Percentiles rank a stretch among this genome's conserved stretches.
phyloP scores from a whole-genome alignment of 1,284 basidiomycete species.

The Ceratobasidium sp. region DNA sequence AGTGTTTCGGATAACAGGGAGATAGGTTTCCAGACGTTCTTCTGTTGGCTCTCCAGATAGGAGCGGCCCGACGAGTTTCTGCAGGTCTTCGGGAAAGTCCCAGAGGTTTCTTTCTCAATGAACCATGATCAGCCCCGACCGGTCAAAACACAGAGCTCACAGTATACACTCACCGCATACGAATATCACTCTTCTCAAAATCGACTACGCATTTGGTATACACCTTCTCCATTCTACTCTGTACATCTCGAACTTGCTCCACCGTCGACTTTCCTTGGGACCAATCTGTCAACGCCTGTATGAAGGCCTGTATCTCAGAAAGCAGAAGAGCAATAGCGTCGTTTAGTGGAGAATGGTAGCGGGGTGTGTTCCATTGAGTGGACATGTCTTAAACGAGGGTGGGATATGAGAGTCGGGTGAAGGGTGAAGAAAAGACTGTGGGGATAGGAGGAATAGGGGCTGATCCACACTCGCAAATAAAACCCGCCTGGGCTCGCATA shows the following conservation, averaged over 20 bases:
- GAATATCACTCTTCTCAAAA: constrained; percentile 10
- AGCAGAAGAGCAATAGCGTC: constrained; percentile 1
- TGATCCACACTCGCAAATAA: constrained; percentile 13
- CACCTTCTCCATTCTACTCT: not conserved
- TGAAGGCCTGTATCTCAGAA: not conserved
- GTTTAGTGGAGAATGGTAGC: constrained; percentile 6
- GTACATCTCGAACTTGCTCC: constrained; percentile 6
- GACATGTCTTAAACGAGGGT: no score
- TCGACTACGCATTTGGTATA: not conserved
- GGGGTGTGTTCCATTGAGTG: constrained; percentile 6
- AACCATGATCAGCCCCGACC: no score
- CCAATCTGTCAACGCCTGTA: constrained; percentile 8
- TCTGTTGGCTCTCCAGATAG: no score
- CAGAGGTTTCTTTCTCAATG: no score
- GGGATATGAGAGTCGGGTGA: no score
- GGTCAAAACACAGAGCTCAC: no score
- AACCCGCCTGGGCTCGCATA: not conserved
- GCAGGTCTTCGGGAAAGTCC: no score
- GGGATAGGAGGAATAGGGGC: not conserved
- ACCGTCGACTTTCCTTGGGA: constrained; percentile 2
- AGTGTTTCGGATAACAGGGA: constrained; percentile 7
- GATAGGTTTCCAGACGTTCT: not conserved
- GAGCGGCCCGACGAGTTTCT: no score
- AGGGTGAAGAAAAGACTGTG: not conserved
- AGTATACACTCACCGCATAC: constrained; percentile 7